Conservation (phyloP, 2,329 filamentous ascomycete genomes). For the Elsinoe batatas region DNA sequence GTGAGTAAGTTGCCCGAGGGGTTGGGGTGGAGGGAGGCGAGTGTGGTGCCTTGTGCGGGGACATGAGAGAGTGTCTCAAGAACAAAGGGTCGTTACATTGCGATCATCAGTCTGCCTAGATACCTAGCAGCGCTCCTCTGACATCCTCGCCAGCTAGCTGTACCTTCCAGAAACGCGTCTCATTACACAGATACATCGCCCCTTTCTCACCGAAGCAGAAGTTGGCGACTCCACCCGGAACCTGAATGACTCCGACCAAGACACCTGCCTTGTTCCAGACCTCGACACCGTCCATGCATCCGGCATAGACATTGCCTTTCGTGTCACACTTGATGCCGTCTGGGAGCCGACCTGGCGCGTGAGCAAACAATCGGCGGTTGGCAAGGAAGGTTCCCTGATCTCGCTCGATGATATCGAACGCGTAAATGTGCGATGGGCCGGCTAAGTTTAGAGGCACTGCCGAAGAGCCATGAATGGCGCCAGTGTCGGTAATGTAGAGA, state of each 20-base stretch:
- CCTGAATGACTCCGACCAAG: conserved; percentile 35
- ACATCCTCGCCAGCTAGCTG: not conserved
- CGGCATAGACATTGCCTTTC: conserved; percentile 15
- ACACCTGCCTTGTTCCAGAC: conserved; percentile 15
- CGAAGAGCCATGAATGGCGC: conserved; percentile 26
- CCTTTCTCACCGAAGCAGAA: conserved; percentile 29
- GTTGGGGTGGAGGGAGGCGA: conserved; percentile 30
- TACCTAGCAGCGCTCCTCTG: conserved; percentile 13
- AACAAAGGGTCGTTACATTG: no score
- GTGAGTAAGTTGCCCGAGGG: conserved; percentile 30
- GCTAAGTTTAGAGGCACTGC: not conserved
- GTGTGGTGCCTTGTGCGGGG: conserved; percentile 36
- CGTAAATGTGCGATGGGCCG: conserved; percentile 13
- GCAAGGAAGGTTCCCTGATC: conserved; percentile 17
- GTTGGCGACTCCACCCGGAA: conserved; percentile 32
- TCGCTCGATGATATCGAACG: conserved; percentile 24
- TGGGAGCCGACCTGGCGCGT: conserved; percentile 14
- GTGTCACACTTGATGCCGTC: conserved; percentile 17
- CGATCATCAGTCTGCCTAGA: not conserved
- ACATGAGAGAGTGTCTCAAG: no score
- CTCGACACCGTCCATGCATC: conserved; percentile 16
- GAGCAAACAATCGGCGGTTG: conserved; percentile 16
- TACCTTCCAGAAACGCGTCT: conserved; percentile 19
- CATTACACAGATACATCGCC: conserved; percentile 38
- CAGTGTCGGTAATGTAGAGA: conserved; percentile 48